Evolutionary conservation across 2,329 filamentous ascomycete genomes (phyloP).

Genomic region (Paraphoma sp.): DNA sequence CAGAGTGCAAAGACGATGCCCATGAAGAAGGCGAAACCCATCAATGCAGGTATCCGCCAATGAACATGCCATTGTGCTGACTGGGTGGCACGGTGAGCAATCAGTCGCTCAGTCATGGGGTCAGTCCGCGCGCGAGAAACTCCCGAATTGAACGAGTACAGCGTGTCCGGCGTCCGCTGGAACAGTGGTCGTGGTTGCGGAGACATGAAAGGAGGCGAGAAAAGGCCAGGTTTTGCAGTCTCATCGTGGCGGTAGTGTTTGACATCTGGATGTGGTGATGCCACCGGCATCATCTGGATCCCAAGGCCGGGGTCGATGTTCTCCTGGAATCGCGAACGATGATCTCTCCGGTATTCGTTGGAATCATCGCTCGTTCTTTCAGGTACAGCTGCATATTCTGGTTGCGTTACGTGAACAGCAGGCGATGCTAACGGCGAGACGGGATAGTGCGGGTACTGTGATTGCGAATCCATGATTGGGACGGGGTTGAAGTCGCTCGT

Average conservation of each 20-base stretch:
- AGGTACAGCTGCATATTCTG: constrained; percentile 23
- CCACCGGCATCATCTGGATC: constrained; percentile 33
- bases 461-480: constrained; percentile 12
- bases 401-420: constrained; percentile 17
- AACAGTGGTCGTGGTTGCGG: constrained; percentile 17
- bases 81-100: constrained; percentile 39
- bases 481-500: neutral
- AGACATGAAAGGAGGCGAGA: constrained; percentile 20
- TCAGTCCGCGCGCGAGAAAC: constrained; percentile 34
- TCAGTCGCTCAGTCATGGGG: constrained; percentile 38
- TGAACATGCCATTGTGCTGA: constrained; percentile 40
- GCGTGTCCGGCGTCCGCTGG: constrained; percentile 26
- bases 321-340: constrained; percentile 24
- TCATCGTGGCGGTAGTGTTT: constrained; percentile 23
- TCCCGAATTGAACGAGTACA: constrained; percentile 25
- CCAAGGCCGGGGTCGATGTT: constrained; percentile 29
- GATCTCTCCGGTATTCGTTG: constrained; percentile 11
- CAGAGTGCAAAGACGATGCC: constrained; percentile 38
- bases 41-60: constrained; percentile 45
- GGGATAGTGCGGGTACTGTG: constrained; percentile 4
- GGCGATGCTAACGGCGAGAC: constrained; percentile 25
- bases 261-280: constrained; percentile 30
- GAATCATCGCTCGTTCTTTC: constrained; percentile 24
- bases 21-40: constrained; percentile 33
- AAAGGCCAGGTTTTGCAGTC: constrained; percentile 20